A percentile compares a stretch with the other conserved stretches of the same genome.
phyloP scores from a whole-genome alignment of 2,329 filamentous ascomycete genomes.

The Ascochyta fabae region DNA sequence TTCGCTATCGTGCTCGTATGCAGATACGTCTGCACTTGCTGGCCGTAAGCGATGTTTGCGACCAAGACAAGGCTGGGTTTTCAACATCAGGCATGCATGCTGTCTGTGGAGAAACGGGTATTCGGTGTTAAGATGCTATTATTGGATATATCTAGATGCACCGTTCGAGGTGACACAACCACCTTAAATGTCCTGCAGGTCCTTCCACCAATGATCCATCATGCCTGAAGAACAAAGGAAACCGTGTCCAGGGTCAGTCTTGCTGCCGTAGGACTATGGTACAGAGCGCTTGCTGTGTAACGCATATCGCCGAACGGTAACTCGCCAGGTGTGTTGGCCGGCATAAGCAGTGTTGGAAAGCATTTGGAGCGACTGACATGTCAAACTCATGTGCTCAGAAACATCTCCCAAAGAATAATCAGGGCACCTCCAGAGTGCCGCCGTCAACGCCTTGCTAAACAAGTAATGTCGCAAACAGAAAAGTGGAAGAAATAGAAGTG shows the following conservation, averaged over 20 bases:
- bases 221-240: slow-evolving; percentile 20
- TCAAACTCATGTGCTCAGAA: slow-evolving; percentile 4
- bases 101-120: slow-evolving; percentile 1
- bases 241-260: slow-evolving; percentile 19
- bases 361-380: not conserved
- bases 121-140: slow-evolving; percentile 14
- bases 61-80: too few relatives aligned
- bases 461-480: slow-evolving; percentile 2
- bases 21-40: not conserved
- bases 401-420: not conserved
- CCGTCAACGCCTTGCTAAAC: slow-evolving; percentile 19
- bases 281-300: slow-evolving; percentile 33
- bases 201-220: not conserved
- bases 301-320: slow-evolving; percentile 19
- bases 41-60: not conserved
- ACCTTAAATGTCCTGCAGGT: not conserved
- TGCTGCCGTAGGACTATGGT: slow-evolving; percentile 21
- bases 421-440: slow-evolving; percentile 2
- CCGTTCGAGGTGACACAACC: not conserved
- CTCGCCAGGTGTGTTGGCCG: not conserved
- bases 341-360: not conserved
- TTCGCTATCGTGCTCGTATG: slow-evolving; percentile 17
- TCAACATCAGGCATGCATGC: not conserved
- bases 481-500: not conserved
- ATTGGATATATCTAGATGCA: slow-evolving; percentile 16